Base-by-base conservation (phyloP, 2,329 filamentous ascomycete genomes). In the Sphaerulina musiva region DNA sequence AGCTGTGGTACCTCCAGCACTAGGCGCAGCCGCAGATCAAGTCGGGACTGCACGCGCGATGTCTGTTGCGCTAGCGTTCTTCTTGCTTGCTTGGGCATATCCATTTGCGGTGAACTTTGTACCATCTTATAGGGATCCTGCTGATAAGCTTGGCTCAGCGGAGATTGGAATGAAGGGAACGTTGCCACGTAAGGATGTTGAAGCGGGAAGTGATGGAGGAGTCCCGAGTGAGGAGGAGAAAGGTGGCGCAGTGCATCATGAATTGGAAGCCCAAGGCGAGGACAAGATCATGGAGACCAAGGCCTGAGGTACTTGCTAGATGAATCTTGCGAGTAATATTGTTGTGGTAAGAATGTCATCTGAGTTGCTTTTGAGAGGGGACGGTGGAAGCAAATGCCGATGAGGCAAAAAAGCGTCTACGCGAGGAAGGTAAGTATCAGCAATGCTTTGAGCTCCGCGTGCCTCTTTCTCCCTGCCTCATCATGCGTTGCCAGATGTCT, bases 21-120 rank as follows among this genome's bases (percentile, higher is more conserved):
- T 85, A 2, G 87, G 86, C 34, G 80, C 77, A 7, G 85, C 83
- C 1, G 81, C 85, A 4, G 86, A 91, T 39, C 80, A 82, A 10
- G 54, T 51, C 1, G 49, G 23, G 34, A 60, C 56, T n/a, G 56
- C 56, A 6, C 47, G 41, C 10, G 60, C 60, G 2, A 62, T 60
- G 58, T 43, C 56, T 12, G 54, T 60, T 3, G 56, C 58, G n/a
- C 64, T 86, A 42, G 68, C 68, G 3, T 78, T 78, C 61, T 72
- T 79, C 65, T 46, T 78, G 58, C 70, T 71, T 0, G 74, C 76
- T 0, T 77, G 71, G 69, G 66, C 64, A 4, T 79, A 78, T 62
- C 61, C 74, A 0, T 47, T 77, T 6, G 69, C 66, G 40, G 75
- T 79, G 23, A 89, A 89, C 69, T 87, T 87, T 60, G 73, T 82